Percentiles rank a stretch among this genome's conserved stretches.
Conservation (phyloP, 139 green algal species). For the Volvox reticuliferus region DNA sequence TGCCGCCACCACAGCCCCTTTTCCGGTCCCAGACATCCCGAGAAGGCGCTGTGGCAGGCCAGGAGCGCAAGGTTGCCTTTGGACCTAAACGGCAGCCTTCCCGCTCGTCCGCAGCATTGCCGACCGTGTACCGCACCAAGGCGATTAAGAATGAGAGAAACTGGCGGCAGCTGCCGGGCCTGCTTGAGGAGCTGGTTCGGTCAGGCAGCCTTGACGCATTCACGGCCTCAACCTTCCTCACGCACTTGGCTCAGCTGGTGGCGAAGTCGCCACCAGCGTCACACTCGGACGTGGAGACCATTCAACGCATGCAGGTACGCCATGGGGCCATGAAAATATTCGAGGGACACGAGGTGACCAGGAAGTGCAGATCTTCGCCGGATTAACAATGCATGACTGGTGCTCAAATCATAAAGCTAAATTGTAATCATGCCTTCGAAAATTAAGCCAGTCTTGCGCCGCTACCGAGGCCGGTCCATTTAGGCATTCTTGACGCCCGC, state of each 20-base stretch:
- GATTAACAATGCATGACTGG: no score
- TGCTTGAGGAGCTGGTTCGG: background rate
- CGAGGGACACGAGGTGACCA: no score
- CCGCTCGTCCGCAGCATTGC: background rate
- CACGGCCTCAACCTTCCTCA: slow-evolving; percentile 35
- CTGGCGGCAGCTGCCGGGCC: slow-evolving; percentile 44
- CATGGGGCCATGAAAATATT: no score
- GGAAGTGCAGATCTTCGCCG: no score
- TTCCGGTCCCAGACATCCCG: background rate
- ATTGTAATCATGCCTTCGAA: no score
- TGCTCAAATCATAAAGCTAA: no score
- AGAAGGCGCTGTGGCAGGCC: background rate
- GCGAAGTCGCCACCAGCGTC: background rate
- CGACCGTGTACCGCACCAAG: slow-evolving; percentile 21
- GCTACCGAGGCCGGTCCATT: no score
- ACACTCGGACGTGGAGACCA: background rate
- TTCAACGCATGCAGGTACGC: slow-evolving; percentile 44
- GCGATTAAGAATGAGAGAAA: slow-evolving; percentile 24
- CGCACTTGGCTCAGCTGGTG: slow-evolving; percentile 47
- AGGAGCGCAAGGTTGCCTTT: no score
- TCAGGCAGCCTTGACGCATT: slow-evolving; percentile 36
- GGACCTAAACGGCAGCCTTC: background rate
- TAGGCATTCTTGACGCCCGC: no score
- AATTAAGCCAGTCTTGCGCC: no score
- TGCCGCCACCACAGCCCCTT: background rate